phyloP scores from a whole-genome alignment of 768 basidiomycete species.

The Lactarius hengduanensis region DNA sequence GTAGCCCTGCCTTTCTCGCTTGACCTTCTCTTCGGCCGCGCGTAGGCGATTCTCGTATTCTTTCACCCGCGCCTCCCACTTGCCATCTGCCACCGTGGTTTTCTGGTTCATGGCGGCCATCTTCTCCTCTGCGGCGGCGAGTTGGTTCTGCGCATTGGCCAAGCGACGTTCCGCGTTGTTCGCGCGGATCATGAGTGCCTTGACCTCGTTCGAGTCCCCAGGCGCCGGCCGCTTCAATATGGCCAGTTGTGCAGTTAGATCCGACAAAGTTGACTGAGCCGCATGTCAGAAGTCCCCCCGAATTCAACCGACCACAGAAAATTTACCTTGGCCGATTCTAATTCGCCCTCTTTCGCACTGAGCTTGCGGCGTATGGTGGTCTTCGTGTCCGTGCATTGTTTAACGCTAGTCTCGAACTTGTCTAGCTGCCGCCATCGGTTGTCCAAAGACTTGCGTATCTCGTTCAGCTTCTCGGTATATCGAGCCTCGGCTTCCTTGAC shows the following conservation, averaged over 20 bases:
- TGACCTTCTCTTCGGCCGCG: constrained; percentile 87
- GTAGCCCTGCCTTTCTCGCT: constrained; percentile 89
- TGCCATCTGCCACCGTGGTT: constrained; percentile 68
- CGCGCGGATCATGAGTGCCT: constrained; percentile 68
- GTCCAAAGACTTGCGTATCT: constrained; percentile 86
- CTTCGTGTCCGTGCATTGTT: constrained; percentile 78
- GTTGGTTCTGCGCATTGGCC: constrained; percentile 81
- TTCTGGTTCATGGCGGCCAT: constrained; percentile 71
- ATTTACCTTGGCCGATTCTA: constrained; percentile 78
- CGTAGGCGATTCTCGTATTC: constrained; percentile 84
- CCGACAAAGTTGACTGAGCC: constrained; percentile 64
- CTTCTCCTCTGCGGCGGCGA: constrained; percentile 81
- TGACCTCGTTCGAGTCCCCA: constrained; percentile 66
- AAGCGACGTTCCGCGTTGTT: constrained; percentile 85
- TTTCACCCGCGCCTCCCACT: constrained; percentile 94
- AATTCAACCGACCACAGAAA: constrained; percentile 21
- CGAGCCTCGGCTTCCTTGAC: constrained; percentile 73
- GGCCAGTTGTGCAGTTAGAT: constrained; percentile 69
- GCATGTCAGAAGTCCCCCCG: neutral
- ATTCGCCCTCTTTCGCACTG: constrained; percentile 80
- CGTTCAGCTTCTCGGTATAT: constrained; percentile 69
- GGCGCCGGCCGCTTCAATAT: constrained; percentile 57
- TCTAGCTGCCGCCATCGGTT: constrained; percentile 89
- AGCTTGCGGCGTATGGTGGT: constrained; percentile 81
- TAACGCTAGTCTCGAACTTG: constrained; percentile 85